phyloP scores from a whole-genome alignment of 371 early-diverging fungal genomes.

The Conidiobolus incongruus region DNA sequence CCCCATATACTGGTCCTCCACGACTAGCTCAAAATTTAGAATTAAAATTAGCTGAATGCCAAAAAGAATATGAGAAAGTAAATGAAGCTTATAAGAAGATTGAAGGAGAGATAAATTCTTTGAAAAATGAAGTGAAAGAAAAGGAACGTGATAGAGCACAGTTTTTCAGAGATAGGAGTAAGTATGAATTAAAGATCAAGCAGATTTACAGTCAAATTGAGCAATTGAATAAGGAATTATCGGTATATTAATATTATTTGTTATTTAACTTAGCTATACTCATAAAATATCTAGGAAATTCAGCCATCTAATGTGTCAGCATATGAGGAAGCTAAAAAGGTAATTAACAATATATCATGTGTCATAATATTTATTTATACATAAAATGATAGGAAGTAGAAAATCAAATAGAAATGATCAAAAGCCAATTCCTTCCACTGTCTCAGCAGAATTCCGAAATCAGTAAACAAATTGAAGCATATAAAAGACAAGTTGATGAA shows the following conservation, averaged over 20 bases:
- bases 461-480: constrained; percentile 9
- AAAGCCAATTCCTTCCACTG: constrained; percentile 16
- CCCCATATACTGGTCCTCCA: constrained; percentile 17
- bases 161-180: neutral
- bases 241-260: constrained; percentile 4
- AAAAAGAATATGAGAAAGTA: neutral
- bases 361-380: too few relatives aligned
- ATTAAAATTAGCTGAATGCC: constrained; percentile 2
- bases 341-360: constrained; percentile 5
- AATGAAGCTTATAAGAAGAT: neutral
- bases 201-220: constrained; percentile 10
- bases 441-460: constrained; percentile 8
- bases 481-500: constrained; percentile 8
- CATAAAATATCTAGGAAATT: constrained; percentile 14
- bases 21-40: constrained; percentile 22
- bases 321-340: constrained; percentile 17
- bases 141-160: neutral
- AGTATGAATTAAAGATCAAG: constrained; percentile 7
- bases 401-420: constrained; percentile 15
- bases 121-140: neutral
- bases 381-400: constrained; percentile 17
- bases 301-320: constrained; percentile 35
- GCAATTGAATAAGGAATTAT: constrained; percentile 16
- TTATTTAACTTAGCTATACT: neutral
- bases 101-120: neutral